phyloP scores from a whole-genome alignment of 805 yeast species.

The Saccharomycopsis malanga region DNA sequence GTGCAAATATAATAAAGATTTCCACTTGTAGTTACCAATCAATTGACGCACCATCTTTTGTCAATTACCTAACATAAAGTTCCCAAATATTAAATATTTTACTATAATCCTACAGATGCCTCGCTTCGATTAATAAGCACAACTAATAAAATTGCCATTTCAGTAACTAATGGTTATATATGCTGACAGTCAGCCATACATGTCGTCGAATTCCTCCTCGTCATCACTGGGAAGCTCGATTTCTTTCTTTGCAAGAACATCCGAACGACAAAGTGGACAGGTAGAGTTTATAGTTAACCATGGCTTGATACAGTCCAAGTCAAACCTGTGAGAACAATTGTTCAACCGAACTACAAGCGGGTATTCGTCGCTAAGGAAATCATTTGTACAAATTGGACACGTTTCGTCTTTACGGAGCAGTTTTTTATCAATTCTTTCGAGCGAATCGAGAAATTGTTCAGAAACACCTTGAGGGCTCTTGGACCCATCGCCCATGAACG shows the following conservation, averaged over 20 bases:
- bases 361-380: slow-evolving; percentile 61
- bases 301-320: slow-evolving; percentile 83
- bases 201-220: slow-evolving; percentile 22
- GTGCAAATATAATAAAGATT: too few relatives aligned
- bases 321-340: slow-evolving; percentile 76
- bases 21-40: too few relatives aligned
- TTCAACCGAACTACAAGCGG: slow-evolving; percentile 75
- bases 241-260: slow-evolving; percentile 48
- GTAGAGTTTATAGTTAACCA: slow-evolving; percentile 73
- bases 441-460: slow-evolving; percentile 63
- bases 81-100: too few relatives aligned
- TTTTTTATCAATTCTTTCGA: slow-evolving; percentile 59
- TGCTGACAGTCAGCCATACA: slow-evolving; percentile 21
- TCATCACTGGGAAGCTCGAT: slow-evolving; percentile 23
- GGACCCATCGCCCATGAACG: slow-evolving; percentile 25
- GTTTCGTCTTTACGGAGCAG: slow-evolving; percentile 44
- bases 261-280: slow-evolving; percentile 83
- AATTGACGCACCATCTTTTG: too few relatives aligned
- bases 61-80: too few relatives aligned
- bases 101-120: too few relatives aligned
- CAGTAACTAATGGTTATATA: too few relatives aligned
- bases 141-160: too few relatives aligned
- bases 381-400: slow-evolving; percentile 81
- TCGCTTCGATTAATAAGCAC: too few relatives aligned
- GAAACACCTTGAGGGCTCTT: slow-evolving; percentile 45